These are phyloP conservation scores for Lycium barbarum DNA, from an alignment of 257 asterid species.

Conservation along the genomic window DNA sequence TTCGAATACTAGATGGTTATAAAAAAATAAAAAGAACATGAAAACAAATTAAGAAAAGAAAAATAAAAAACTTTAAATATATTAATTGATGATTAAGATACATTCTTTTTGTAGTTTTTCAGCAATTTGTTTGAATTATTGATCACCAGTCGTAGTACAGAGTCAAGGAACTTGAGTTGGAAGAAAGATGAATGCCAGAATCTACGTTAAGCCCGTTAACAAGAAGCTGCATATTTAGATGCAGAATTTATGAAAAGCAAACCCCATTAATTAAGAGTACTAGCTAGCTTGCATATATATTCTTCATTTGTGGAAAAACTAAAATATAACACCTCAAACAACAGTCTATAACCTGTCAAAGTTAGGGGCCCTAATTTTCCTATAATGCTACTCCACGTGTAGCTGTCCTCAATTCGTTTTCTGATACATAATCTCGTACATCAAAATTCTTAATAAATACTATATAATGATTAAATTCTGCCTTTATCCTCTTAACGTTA, in stretches of 20 bases:
- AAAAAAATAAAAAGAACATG: neutral
- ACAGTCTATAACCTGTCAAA: neutral
- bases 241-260: neutral
- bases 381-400: neutral
- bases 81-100: neutral
- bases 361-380: neutral
- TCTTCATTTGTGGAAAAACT: neutral
- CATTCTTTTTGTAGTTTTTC: neutral
- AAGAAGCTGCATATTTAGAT: slow-evolving; percentile 19
- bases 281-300: neutral
- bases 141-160: neutral
- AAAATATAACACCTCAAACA: neutral
- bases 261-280: neutral
- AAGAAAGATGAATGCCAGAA: slow-evolving; percentile 15
- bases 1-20: too few species aligned
- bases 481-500: too few species aligned
- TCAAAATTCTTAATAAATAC: neutral
- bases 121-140: slow-evolving; percentile 9
- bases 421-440: neutral
- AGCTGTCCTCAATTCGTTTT: too few species aligned
- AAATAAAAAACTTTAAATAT: neutral
- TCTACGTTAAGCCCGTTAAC: neutral
- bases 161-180: neutral
- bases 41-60: neutral
- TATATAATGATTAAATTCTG: too few species aligned